A percentile compares a stretch with the other conserved stretches of the same genome.
Conservation (phyloP, 805 yeast genomes). For the Ogataea allantospora region DNA sequence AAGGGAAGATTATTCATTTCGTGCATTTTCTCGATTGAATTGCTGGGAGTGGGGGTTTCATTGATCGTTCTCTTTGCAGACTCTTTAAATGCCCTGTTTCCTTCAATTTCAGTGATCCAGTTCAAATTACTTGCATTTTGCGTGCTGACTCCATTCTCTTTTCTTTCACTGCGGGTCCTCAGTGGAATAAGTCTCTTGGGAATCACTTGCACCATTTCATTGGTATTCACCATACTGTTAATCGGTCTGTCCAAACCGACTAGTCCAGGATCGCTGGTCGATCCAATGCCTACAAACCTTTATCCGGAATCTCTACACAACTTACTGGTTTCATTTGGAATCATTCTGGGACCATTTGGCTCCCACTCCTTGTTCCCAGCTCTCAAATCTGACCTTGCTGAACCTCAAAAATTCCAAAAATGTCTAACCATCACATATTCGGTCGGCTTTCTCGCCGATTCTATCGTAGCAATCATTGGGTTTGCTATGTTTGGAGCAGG, state of each 20-base stretch:
- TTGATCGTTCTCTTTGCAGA: conserved; percentile 82
- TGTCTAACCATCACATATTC: conserved; percentile 56
- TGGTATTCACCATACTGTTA: conserved; percentile 43
- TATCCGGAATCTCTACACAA: conserved; percentile 40
- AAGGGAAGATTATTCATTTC: conserved; percentile 74
- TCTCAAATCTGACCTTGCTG: conserved; percentile 70
- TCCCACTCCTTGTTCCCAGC: conserved; percentile 85
- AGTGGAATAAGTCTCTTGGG: conserved; percentile 57
- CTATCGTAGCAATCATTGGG: conserved; percentile 61
- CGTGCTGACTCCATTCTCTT: conserved; percentile 76
- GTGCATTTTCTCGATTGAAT: conserved; percentile 68
- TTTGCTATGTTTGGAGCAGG: conserved; percentile 76
- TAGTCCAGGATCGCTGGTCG: conserved; percentile 56
- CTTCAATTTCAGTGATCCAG: conserved; percentile 46
- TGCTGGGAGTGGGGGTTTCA: conserved; percentile 79
- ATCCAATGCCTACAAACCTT: conserved; percentile 42
- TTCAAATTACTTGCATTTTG: conserved; percentile 70
- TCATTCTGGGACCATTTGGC: conserved; percentile 76
- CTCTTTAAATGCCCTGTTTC: conserved; percentile 69
- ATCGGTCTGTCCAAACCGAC: conserved; percentile 45
- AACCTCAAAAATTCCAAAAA: conserved; percentile 56
- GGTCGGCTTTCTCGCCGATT: conserved; percentile 58
- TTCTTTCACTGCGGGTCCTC: conserved; percentile 53
- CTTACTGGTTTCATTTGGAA: conserved; percentile 55
- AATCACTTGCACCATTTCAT: conserved; percentile 50